Evolutionary conservation across 1,284 basidiomycete species (phyloP).

Genomic region (Pseudozyma tsukubaensis): DNA sequence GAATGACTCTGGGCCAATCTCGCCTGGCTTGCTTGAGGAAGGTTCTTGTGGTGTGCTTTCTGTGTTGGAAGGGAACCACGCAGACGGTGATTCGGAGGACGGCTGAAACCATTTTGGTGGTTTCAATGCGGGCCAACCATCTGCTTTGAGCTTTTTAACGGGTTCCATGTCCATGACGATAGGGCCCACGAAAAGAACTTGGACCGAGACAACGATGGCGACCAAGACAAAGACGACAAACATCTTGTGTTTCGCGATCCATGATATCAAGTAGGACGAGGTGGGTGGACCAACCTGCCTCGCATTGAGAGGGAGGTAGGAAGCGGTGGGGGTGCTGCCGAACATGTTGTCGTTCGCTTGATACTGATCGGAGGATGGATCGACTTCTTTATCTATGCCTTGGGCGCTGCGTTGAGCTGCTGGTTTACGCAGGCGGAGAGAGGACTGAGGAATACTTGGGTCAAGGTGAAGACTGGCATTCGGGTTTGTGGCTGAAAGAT

Average conservation of each 20-base stretch:
- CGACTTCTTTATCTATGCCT: not conserved
- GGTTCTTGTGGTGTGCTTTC: not conserved
- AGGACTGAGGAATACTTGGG: too few relatives aligned
- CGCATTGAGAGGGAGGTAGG: conserved; percentile 45
- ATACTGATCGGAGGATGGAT: not conserved
- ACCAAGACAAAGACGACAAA: conserved; percentile 41
- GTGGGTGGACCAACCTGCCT: conserved; percentile 25
- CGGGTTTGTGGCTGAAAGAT: not conserved
- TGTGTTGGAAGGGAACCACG: conserved; percentile 24
- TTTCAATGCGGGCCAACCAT: conserved; percentile 25
- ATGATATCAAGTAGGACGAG: conserved; percentile 37
- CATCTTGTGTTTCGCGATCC: conserved; percentile 50
- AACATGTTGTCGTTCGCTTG: conserved; percentile 24
- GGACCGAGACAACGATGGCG: conserved; percentile 34
- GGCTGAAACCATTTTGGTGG: conserved; percentile 29
- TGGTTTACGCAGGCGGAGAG: conserved; percentile 31
- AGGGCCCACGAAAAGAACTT: conserved; percentile 38
- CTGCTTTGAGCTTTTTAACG: conserved; percentile 34
- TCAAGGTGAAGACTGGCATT: conserved; percentile 6
- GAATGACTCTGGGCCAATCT: conserved; percentile 31
- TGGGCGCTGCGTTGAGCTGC: not conserved
- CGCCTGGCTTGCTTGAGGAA: not conserved
- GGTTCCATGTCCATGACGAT: conserved; percentile 41
- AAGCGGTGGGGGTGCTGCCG: conserved; percentile 30
- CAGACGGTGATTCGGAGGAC: conserved; percentile 19